Evolutionary conservation across 805 yeast species (phyloP).

Genomic region (Zygoascus tannicola): DNA sequence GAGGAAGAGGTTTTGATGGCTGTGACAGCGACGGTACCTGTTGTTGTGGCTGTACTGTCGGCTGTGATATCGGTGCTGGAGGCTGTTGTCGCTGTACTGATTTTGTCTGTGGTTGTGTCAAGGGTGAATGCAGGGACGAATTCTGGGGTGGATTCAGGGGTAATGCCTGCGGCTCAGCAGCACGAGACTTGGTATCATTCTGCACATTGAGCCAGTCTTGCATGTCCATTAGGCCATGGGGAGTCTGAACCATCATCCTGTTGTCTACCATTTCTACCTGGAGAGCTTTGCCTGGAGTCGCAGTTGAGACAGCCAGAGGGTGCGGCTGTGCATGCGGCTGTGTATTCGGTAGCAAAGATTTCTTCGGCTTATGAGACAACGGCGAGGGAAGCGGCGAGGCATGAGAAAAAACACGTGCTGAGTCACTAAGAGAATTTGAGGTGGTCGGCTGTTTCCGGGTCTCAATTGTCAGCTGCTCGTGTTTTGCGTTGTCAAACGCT

Average conservation of each 20-base stretch:
- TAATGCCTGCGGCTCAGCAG: background rate
- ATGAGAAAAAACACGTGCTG: slow-evolving; percentile 3
- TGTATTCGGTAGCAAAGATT: background rate
- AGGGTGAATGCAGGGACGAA: background rate
- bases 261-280: slow-evolving; percentile 20
- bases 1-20: background rate
- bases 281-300: slow-evolving; percentile 6
- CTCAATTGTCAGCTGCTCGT: background rate
- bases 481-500: slow-evolving; percentile 18
- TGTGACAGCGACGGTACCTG: background rate
- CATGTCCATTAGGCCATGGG: slow-evolving; percentile 19
- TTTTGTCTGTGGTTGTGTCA: background rate
- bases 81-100: background rate
- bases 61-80: background rate
- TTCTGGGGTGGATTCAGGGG: background rate
- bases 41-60: background rate
- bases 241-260: slow-evolving; percentile 21
- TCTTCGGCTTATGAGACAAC: slow-evolving; percentile 1
- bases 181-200: slow-evolving; percentile 4
- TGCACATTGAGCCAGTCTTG: slow-evolving; percentile 22
- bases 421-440: slow-evolving; percentile 1
- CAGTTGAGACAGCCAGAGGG: slow-evolving; percentile 1
- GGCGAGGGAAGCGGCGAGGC: slow-evolving; percentile 1
- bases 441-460: background rate
- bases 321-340: background rate